Conservation (phyloP, 2,329 filamentous ascomycete genomes). For the Paecilomyces sp. region DNA sequence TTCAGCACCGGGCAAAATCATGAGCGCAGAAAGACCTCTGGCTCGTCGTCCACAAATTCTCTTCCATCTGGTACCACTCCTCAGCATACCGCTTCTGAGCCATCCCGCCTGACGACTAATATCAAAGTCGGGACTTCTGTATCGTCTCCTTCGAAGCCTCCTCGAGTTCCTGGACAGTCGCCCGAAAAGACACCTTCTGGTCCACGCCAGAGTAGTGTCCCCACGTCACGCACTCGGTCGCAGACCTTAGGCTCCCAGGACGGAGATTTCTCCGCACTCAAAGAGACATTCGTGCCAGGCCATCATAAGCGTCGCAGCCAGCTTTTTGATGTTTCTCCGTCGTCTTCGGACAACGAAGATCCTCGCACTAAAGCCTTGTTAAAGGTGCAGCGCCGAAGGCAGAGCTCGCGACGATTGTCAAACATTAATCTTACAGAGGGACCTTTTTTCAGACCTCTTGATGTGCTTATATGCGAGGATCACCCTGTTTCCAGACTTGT, state of each 20-base stretch:
- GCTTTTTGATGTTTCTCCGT: conserved; percentile 92
- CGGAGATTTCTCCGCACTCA: conserved; percentile 66
- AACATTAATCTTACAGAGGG: conserved; percentile 80
- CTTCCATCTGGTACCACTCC: conserved; percentile 69
- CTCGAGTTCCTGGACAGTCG: conserved; percentile 33
- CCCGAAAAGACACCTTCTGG: conserved; percentile 58
- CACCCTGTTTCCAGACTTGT: conserved; percentile 94
- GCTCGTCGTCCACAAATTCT: conserved; percentile 75
- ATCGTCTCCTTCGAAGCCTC: conserved; percentile 47
- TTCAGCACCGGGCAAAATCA: conserved; percentile 80
- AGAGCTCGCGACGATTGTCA: conserved; percentile 89
- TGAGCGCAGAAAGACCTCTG: conserved; percentile 87
- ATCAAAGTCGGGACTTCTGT: conserved; percentile 46
- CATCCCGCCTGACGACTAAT: conserved; percentile 51
- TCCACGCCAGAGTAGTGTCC: conserved; percentile 56
- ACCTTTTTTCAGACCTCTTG: conserved; percentile 80
- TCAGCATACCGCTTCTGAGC: conserved; percentile 64
- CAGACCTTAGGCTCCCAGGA: conserved; percentile 93
- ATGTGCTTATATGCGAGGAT: conserved; percentile 94
- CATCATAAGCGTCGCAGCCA: conserved; percentile 91
- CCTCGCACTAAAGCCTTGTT: conserved; percentile 84
- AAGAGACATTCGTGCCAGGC: conserved; percentile 53
- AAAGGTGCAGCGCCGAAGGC: conserved; percentile 86
- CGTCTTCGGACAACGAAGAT: conserved; percentile 94
- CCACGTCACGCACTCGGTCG: conserved; percentile 69